These are phyloP conservation scores for Metschnikowia colocasiae DNA, from an alignment of 805 yeast species.

Conservation along the genomic window DNA sequence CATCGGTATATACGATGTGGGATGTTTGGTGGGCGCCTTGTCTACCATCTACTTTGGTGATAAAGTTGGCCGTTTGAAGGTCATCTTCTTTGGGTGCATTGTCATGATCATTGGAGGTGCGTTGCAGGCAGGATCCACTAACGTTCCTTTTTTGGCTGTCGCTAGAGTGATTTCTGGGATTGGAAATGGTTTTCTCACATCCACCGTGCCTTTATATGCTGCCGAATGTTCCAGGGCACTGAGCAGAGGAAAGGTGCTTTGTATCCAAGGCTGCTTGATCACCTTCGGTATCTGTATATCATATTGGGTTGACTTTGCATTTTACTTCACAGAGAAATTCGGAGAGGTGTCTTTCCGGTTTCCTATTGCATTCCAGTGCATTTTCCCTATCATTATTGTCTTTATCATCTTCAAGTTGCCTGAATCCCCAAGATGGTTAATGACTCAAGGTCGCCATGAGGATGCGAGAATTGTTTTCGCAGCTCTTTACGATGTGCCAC, in stretches of 20 bases:
- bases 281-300: slow-evolving; percentile 29
- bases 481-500: slow-evolving; percentile 24
- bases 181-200: slow-evolving; percentile 34
- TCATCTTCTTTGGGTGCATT: slow-evolving; percentile 20
- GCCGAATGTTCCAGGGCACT: slow-evolving; percentile 35
- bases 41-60: slow-evolving; percentile 23
- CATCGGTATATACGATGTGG: slow-evolving; percentile 23
- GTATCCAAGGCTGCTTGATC: slow-evolving; percentile 30
- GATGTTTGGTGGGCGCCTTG: slow-evolving; percentile 21
- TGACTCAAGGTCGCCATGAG: slow-evolving; percentile 25
- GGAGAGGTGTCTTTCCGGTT: slow-evolving; percentile 30
- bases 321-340: slow-evolving; percentile 25
- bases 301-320: slow-evolving; percentile 36
- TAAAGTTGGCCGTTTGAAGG: slow-evolving; percentile 21
- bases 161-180: slow-evolving; percentile 33
- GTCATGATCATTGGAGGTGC: slow-evolving; percentile 24
- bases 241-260: slow-evolving; percentile 28
- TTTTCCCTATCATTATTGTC: slow-evolving; percentile 20
- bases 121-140: slow-evolving; percentile 21
- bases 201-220: slow-evolving; percentile 37
- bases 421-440: slow-evolving; percentile 45
- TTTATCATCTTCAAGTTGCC: slow-evolving; percentile 28
- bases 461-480: slow-evolving; percentile 26
- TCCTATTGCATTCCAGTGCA: slow-evolving; percentile 31
- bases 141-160: slow-evolving; percentile 26